Evolutionary conservation across 768 basidiomycete species (phyloP), one percentile per base, ranked within the genome.

Genomic region (Porpolomopsis calyptriformis): DNA sequence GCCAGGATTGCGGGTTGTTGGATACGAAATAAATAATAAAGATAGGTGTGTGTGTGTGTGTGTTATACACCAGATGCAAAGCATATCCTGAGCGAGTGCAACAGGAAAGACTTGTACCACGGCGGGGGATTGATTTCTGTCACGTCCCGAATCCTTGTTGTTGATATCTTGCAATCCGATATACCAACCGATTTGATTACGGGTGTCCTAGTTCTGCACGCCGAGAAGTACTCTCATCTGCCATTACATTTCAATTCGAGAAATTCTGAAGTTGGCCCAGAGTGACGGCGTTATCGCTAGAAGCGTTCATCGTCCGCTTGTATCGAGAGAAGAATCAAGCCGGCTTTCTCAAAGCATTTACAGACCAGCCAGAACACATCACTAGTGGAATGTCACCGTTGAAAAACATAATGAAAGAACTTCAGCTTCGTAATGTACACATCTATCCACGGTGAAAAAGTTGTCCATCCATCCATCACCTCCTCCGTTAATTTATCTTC

Each of bases 261-360:
- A 11, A 3, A 20, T 36, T 20, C 24, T 47, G 11, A 35, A 22
- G 18, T 43, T 36, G 23, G 25, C 46, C 47, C 55, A 92, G 93
- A 60, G 85, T 94, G 9, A 88, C 85, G 0, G 76, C 87, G 2
- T 72, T 90, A 1, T 85, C 81, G 20, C 68, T 83, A 39, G 94
- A 97, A 59, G 89, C 92, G 0, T 99, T 98, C 65, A 88, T 97
- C 29, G 83, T 92, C 40, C 79, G 93, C 2, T 67, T 96, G 2
- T 97, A 84, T 59, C 77, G 94, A 34, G 83, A 96, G 62, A 80
- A 83, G 66, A 99, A 97, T 66, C 77, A 74, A 59, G 71, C 70
- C 2, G 94, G 94, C 1, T 99, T 98, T 62, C 68, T 97, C 52
- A 98, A 99, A 62, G 96, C 91, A 0, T 96, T 99, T 58, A 89